Evolutionary conservation across 345 rosid genomes (phyloP).

Genomic region (Sonneratia alba): DNA sequence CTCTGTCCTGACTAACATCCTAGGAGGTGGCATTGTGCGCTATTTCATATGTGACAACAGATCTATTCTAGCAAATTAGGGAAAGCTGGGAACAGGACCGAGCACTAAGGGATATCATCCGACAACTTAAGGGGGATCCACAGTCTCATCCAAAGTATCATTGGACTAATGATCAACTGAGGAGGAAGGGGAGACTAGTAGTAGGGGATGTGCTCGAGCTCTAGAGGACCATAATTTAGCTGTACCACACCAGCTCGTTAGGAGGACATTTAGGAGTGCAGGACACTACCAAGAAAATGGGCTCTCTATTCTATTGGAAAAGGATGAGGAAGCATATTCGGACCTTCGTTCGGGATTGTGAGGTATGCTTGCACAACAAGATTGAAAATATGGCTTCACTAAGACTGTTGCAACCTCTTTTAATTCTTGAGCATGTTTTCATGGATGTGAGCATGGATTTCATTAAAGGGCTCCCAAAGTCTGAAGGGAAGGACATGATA

Average conservation of each 20-base stretch:
- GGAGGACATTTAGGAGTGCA: conserved; percentile 5
- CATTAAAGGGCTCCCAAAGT: conserved; percentile 2
- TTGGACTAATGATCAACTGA: neutral
- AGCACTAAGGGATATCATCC: no score
- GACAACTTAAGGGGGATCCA: neutral
- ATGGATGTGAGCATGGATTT: no score
- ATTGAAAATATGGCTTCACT: neutral
- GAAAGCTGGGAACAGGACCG: no score
- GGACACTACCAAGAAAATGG: neutral
- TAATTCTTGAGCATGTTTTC: neutral
- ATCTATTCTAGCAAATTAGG: no score
- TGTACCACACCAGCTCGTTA: neutral
- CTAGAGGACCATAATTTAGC: neutral
- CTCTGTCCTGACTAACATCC: neutral
- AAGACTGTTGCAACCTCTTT: neutral
- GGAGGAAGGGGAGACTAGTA: neutral
- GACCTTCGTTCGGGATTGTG: no score
- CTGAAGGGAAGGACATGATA: neutral
- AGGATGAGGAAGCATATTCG: neutral
- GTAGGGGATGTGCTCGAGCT: neutral
- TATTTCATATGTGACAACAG: no score
- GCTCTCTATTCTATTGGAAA: conserved; percentile 1
- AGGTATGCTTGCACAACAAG: conserved; percentile 6
- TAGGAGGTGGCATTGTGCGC: neutral
- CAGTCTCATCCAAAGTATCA: neutral